Base-by-base conservation (phyloP, 129 eudicot genomes). In the Saposhnikovia divaricata region DNA sequence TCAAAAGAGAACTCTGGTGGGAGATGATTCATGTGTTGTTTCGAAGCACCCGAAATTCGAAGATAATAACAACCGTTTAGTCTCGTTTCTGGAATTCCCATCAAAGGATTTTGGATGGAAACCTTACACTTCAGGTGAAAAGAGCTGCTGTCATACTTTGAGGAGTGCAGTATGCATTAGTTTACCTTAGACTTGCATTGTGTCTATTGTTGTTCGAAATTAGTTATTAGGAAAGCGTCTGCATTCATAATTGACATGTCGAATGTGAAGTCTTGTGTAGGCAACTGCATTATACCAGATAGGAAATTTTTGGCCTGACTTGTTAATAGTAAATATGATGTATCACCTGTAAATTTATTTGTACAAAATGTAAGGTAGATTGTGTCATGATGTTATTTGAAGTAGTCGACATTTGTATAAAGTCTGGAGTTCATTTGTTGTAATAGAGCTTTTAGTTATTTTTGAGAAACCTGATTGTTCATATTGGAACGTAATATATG, bases 1-100 rank as follows among this genome's bases (percentile, higher is more conserved):
- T 11, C 91, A 88, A 31, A 90, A 90, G 74, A 84, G 96, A 38
- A 84, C 88, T 27, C 76, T 85, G 50, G 86, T 31, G 21, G 92
- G 86, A 68, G 85, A 87, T 25, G 85, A 87, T 25, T 82, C 78
- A 16, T 78, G 46, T 80, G 86, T 83, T 71, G 87, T 80, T 85
- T 87, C 96, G 9, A 90, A 90, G 77, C 89, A 88, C 78, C 80
- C 82, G 47, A 90, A 87, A 74, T 59, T 76, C 71, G 88, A 81
- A 47, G 81, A 75, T 74, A 63, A 72, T 80, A 27, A 51, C 61
- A 37, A 50, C 45, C 82, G 80, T 15, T 74, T 83, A 59, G 84
- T 81, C 72, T 84, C 90, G 2, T 57, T 9, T 82, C 76, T 83
- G 81, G 89, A 87, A 5, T 84, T 83, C 71, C 72, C 88, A 44